Base-by-base conservation (phyloP, 106 monocot genomes). In the Hemerocallis citrina region DNA sequence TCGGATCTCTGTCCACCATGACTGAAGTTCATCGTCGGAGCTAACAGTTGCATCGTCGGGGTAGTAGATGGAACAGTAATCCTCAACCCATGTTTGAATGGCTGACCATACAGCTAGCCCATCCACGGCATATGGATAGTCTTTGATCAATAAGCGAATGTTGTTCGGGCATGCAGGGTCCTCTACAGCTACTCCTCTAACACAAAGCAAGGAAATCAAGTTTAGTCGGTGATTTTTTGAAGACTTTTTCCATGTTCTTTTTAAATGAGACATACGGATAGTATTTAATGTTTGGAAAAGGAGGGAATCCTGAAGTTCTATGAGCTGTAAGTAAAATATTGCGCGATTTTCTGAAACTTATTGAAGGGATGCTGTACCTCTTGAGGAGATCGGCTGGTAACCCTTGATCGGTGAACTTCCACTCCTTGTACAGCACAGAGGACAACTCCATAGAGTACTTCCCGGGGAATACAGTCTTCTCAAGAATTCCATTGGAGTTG, bases 101-200 rank as follows among this genome's bases (percentile, higher is more conserved):
- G 94, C 94, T 5, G 61, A 71, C 94, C 94, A 95, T 43, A 95
- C 67, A 13, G 61, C 65, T 12, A 95, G 83, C 6, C 94, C 94
- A 49, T 95, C 94, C 34, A 78, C 68, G 14, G 86, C 80, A 33
- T 75, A 81, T 4, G 89, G 75, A 64, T 72, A 91, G 76, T 85
- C 90, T 44, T 75, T 36, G 57, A 91, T 86, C 51, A 86, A 57
- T 8, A 91, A 66, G 7, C 74, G 73, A 12, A 82, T 45, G 23
- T 69, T 72, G 56, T 68, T 39, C 4, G 80, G 77, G 46, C 31
- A 28, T 12, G 42, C 49, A 2, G 49, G 27, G 58, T 88, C 88
- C 20, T 64, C 62, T 1, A 77, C 79, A 0, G 87, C 85, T 5
- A 93, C 61, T n/a, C 93, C 89, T 19, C 93, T 85, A 34, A 36